Base-by-base conservation (phyloP, 176 grass and related monocot species). In the Oryza brachyantha region DNA sequence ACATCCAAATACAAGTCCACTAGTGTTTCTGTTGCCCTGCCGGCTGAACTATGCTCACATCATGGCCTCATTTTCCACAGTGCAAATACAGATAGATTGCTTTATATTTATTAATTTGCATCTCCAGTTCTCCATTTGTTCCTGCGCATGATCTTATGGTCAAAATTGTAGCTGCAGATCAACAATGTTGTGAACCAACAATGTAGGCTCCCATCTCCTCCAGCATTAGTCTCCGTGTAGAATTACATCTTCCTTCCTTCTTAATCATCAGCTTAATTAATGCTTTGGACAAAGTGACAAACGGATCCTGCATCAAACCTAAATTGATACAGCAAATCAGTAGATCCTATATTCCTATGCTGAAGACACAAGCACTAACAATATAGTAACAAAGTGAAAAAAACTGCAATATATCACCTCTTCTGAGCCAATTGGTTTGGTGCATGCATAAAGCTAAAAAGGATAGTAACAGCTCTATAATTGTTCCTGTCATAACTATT, bases 401-500 rank as follows among this genome's bases (percentile, higher is more conserved):
- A 2, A 24, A 57, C 24, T 57, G n/a, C n/a, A 10, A 57, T n/a
- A n/a, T n/a, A n/a, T 57, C 9, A 57, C 52, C 19, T 10, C 52
- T 57, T n/a, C n/a, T 5, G n/a, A 57, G 6, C 7, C 7, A 57
- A 57, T 24, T 24, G 21, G 52, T 57, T 57, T 24, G n/a, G n/a
- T 57, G 52, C 52, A 57, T 57, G 31, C 2, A 40, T 40, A 40
- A 57, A 10, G 8, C 21, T 22, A 57, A 57, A 14, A 77, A 70
- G 34, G 78, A 71, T 39, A 57, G 26, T 21, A 76, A 77, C 41
- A n/a, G 5, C 73, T 58, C 72, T 10, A 13, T 34, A 32, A 26
- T 65, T 77, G 57, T 82, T 87, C 58, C 58, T 77, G 77, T 82
- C 66, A 72, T 17, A 38, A 38, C 21, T 43, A 31, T 25, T 71